Conservation (phyloP, 805 yeast genomes). For the Cyberlindnera petersonii region DNA sequence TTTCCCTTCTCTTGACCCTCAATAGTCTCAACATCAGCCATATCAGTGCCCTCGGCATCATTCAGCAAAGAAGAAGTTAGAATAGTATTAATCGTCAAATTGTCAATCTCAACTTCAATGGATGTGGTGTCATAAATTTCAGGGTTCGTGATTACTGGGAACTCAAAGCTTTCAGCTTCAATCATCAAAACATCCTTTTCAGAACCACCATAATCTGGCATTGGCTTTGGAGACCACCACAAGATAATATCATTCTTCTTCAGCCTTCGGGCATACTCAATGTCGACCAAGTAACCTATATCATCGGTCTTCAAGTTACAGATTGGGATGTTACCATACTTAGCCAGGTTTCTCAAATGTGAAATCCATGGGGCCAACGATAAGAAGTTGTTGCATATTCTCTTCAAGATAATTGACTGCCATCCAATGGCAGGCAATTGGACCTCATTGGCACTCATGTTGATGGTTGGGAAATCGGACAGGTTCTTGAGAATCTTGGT, state of each 20-base stretch:
- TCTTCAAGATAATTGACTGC: conserved; percentile 64
- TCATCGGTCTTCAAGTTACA: conserved; percentile 82
- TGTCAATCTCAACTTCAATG: conserved; percentile 73
- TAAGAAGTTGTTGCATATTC: conserved; percentile 66
- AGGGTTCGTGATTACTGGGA: conserved; percentile 71
- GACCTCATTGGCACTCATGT: conserved; percentile 54
- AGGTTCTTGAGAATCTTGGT: conserved; percentile 43
- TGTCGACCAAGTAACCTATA: conserved; percentile 74
- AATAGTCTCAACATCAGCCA: conserved; percentile 45
- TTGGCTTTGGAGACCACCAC: conserved; percentile 89
- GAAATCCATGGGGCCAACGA: conserved; percentile 70
- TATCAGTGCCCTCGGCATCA: conserved; percentile 83
- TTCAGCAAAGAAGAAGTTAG: conserved; percentile 78
- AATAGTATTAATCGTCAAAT: conserved; percentile 80
- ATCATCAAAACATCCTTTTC: conserved; percentile 54
- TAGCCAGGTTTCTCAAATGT: conserved; percentile 60
- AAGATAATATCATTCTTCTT: conserved; percentile 61
- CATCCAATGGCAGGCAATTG: conserved; percentile 74
- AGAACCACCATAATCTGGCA: conserved; percentile 81
- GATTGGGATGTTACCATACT: conserved; percentile 76
- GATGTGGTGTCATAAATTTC: conserved; percentile 76
- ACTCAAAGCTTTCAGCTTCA: conserved; percentile 56
- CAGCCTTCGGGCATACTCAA: conserved; percentile 78
- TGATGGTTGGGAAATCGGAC: conserved; percentile 57
- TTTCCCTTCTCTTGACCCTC: conserved; percentile 28